A percentile compares a stretch with the other conserved stretches of the same genome.
These are phyloP conservation scores for Tulasnella sp. DNA, from an alignment of 768 basidiomycete genomes.

Conservation along the genomic window DNA sequence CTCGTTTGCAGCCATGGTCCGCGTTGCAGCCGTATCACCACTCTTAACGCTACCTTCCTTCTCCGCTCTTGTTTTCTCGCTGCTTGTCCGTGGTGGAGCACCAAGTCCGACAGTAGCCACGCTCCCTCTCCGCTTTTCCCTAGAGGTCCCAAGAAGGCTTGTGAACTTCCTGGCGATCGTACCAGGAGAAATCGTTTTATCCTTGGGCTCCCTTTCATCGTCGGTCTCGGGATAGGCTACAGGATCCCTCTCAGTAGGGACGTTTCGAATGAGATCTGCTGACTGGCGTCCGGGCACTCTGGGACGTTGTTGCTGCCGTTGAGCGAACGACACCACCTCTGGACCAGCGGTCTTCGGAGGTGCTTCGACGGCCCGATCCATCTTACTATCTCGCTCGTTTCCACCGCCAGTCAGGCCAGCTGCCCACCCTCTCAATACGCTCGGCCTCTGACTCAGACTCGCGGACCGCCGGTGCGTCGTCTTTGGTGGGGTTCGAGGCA, in stretches of 20 bases:
- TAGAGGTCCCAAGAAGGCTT: conserved; percentile 38
- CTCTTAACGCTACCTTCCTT: not conserved
- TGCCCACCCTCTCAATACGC: conserved; percentile 41
- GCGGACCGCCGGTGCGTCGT: conserved; percentile 75
- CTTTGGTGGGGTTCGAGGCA: conserved; percentile 62
- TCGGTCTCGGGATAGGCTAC: conserved; percentile 5
- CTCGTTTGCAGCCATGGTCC: conserved; percentile 27
- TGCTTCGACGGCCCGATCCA: conserved; percentile 14
- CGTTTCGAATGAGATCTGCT: conserved; percentile 1
- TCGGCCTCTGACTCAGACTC: conserved; percentile 67
- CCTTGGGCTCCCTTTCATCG: conserved; percentile 22
- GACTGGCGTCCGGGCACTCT: not conserved
- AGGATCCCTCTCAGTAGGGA: not conserved
- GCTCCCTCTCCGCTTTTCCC: conserved; percentile 29
- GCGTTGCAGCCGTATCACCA: conserved; percentile 21
- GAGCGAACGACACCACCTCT: conserved; percentile 44
- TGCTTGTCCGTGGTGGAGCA: not conserved
- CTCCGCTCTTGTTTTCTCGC: conserved; percentile 4
- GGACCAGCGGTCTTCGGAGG: conserved; percentile 54
- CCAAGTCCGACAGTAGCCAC: conserved; percentile 21
- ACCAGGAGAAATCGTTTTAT: conserved; percentile 38
- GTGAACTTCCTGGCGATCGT: conserved; percentile 72
- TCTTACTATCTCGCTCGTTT: conserved; percentile 33
- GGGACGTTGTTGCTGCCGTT: conserved; percentile 16
- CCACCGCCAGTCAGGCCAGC: conserved; percentile 39